Conservation (phyloP, 257 asterid genomes). For the Scutellaria baicalensis region DNA sequence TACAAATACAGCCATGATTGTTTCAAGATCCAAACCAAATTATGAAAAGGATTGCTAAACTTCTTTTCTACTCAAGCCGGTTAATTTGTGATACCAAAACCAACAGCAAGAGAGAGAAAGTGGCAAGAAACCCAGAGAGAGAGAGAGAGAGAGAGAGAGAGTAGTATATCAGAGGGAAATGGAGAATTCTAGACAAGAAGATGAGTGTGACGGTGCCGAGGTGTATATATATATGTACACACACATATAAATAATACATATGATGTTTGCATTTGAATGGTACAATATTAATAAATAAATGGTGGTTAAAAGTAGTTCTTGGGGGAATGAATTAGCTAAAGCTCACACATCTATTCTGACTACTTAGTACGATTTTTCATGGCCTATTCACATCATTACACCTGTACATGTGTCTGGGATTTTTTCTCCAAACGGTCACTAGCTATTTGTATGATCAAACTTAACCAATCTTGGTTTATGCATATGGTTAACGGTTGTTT, state of each 20-base stretch:
- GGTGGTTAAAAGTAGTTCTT: constrained; percentile 11
- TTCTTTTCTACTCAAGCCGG: not conserved
- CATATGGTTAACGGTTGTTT: not conserved
- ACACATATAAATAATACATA: not conserved
- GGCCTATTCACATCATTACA: not conserved
- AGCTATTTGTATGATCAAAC: constrained; percentile 8
- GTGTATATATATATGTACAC: constrained; percentile 5
- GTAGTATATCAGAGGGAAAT: constrained; percentile 10
- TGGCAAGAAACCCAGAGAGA: not conserved
- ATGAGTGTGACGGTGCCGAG: constrained; percentile 23
- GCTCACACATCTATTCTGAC: constrained; percentile 18
- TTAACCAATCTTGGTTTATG: constrained; percentile 1
- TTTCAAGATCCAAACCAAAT: constrained; percentile 10
- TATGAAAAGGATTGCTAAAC: constrained; percentile 4
- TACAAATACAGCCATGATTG: constrained; percentile 49
- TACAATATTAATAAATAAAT: not conserved
- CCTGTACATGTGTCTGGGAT: not conserved
- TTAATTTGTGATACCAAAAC: not conserved
- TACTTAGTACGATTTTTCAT: constrained; percentile 5
- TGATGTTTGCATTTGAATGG: not conserved
- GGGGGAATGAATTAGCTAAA: constrained; percentile 11
- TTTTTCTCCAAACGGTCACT: constrained; percentile 30
- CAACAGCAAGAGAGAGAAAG: not conserved
- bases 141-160: not conserved
- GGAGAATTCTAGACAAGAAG: constrained; percentile 32